Conservation (phyloP, 768 basidiomycete genomes). For the Xerocomellus chrysenteron region DNA sequence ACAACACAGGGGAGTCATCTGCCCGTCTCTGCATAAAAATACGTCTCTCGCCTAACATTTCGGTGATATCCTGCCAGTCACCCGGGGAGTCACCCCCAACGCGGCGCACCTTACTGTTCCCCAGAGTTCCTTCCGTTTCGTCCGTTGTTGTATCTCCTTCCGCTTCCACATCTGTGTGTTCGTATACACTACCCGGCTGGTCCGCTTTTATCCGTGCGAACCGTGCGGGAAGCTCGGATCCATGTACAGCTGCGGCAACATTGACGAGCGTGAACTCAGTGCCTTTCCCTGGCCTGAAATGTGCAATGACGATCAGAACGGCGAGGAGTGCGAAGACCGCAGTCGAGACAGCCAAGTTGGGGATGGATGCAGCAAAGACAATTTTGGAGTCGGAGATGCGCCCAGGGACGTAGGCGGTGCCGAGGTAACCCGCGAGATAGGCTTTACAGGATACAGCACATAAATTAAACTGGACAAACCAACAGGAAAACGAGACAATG, state of each 20-base stretch:
- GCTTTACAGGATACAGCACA: background rate
- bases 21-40: slow-evolving; percentile 17
- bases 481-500: background rate
- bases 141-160: background rate
- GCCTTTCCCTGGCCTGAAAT: slow-evolving; percentile 26
- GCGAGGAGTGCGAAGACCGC: slow-evolving; percentile 25
- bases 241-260: slow-evolving; percentile 21
- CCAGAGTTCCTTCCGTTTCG: background rate
- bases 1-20: slow-evolving; percentile 21
- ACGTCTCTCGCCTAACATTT: slow-evolving; percentile 3
- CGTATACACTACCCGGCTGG: background rate
- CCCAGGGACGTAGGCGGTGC: slow-evolving; percentile 31
- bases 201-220: slow-evolving; percentile 5
- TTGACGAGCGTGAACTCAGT: slow-evolving; percentile 24
- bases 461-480: background rate
- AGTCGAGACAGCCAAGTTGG: slow-evolving; percentile 25
- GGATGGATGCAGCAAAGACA: slow-evolving; percentile 28
- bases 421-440: slow-evolving; percentile 23
- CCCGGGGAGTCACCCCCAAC: background rate
- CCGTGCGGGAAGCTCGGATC: slow-evolving; percentile 24
- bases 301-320: slow-evolving; percentile 16
- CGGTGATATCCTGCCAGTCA: background rate
- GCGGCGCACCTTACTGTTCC: background rate
- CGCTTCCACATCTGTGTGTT: background rate
- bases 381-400: slow-evolving; percentile 19